Base-by-base conservation (phyloP, 2,329 filamentous ascomycete species). In the Botrytis fragariae region DNA sequence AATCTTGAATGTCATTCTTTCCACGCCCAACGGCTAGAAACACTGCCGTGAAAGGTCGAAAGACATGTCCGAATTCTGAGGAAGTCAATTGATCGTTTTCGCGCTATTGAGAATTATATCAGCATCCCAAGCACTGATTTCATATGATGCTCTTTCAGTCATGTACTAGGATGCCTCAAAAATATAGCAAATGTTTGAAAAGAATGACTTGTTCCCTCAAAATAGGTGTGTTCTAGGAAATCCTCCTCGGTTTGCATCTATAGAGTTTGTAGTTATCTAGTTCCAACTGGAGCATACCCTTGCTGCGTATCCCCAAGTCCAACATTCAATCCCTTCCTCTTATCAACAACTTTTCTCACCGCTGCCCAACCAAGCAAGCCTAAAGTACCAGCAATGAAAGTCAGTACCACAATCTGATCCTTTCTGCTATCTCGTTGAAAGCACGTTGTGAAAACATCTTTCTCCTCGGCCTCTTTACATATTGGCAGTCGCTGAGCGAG, bases 391-490 rank as follows among this genome's bases (percentile, higher is more conserved):
- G 89, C 79, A 67, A 91, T 86, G 81, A 91, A 91, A 1, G 84
- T 86, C 86, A 89, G 89, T 6, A 91, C 89, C 51, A 91, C 90
- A 77, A 91, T 85, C 82, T 87, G 86, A 81, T 91, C 89, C 82
- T 91, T 91, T 81, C 86, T 86, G 80, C 87, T 89, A 81, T 91
- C 89, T 76, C 89, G 86, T 84, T 91, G 88, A 82, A 91, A 91
- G 80, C 89, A 91, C 79, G 86, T 84, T 42, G 89, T 89, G 60
- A 87, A 82, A 32, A 91, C 87, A 78, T 91, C 88, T 79, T 86
- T 87, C 77, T 91, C 88, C 76, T 86, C 85, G 71, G 88, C 88
- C 76, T 86, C 85, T 78, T 88, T 87, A 84, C 89, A 91, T 79
- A 91, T 90, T 73, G 87, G 87, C 37, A 91, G 83, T 77, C 84